Conservation (phyloP, 495 filamentous ascomycete genomes). For the Wilcoxina mikolae region DNA sequence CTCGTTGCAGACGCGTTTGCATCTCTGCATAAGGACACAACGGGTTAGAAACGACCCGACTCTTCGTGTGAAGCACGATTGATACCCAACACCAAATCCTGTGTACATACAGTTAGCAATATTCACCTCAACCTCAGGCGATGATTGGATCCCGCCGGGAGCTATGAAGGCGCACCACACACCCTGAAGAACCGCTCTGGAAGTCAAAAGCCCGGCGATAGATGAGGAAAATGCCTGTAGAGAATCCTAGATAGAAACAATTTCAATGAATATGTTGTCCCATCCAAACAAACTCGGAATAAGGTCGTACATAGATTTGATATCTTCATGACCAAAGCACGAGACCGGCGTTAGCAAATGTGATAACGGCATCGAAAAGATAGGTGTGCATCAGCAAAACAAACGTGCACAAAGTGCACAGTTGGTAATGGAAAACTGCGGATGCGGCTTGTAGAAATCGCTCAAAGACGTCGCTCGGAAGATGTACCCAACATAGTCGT, state of each 20-base stretch:
- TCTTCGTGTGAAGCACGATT: background rate
- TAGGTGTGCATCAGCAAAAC: too few relatives aligned
- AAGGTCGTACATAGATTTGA: constrained; percentile 49
- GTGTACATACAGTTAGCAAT: constrained; percentile 11
- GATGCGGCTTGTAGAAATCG: too few relatives aligned
- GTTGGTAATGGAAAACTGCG: too few relatives aligned
- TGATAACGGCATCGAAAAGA: background rate
- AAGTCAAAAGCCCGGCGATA: constrained; percentile 76
- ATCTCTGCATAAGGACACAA: constrained; percentile 37
- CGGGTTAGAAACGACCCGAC: background rate
- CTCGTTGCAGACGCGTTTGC: constrained; percentile 69
- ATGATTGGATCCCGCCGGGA: background rate
- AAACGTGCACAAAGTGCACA: too few relatives aligned
- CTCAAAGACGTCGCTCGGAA: constrained; percentile 1
- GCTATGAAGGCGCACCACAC: constrained; percentile 8
- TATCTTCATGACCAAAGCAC: constrained; percentile 38
- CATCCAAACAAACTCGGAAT: background rate
- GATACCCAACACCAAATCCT: constrained; percentile 65
- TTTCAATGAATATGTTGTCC: background rate
- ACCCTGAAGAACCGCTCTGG: constrained; percentile 81
- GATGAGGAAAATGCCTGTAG: constrained; percentile 91
- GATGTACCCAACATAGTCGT: constrained; percentile 57
- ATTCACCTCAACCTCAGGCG: constrained; percentile 4
- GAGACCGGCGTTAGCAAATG: background rate
- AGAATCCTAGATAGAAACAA: constrained; percentile 50